Conservation (phyloP, 164 flowering plant species). For the Nymphaea colorata region DNA sequence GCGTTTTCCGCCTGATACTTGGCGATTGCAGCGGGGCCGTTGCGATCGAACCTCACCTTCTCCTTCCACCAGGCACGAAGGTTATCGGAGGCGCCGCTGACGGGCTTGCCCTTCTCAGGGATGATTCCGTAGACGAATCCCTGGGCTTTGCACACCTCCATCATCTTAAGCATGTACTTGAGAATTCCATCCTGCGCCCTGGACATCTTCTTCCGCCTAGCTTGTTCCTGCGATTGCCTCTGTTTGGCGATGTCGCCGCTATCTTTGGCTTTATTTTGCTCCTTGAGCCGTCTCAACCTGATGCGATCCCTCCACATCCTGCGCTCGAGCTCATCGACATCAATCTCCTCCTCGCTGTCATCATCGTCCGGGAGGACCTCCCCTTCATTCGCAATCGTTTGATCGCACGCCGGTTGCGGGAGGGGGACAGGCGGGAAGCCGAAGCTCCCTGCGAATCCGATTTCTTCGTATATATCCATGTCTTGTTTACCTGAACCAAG, state of each 20-base stretch:
- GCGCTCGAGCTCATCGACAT: constrained; percentile 48
- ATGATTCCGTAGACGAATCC: constrained; percentile 88
- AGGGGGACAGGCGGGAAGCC: constrained; percentile 14
- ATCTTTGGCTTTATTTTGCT: constrained; percentile 37
- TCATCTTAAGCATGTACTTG: constrained; percentile 83
- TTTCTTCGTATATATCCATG: constrained; percentile 26
- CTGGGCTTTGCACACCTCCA: constrained; percentile 88
- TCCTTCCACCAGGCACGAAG: constrained; percentile 95
- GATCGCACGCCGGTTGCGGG: constrained; percentile 11
- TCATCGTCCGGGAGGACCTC: constrained; percentile 36
- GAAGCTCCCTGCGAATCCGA: constrained; percentile 17
- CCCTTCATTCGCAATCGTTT: constrained; percentile 20
- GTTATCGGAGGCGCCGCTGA: constrained; percentile 84
- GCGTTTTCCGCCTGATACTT: constrained; percentile 49
- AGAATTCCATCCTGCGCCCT: constrained; percentile 82
- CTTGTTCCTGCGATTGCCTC: constrained; percentile 59
- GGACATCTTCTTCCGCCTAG: constrained; percentile 82
- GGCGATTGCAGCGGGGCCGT: constrained; percentile 77
- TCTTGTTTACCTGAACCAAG: neutral
- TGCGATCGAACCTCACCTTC: constrained; percentile 70
- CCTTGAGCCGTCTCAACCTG: constrained; percentile 32
- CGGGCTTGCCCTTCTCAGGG: constrained; percentile 87
- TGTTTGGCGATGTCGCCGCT: constrained; percentile 29
- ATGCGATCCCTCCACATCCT: constrained; percentile 45
- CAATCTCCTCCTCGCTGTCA: constrained; percentile 40